phyloP scores from a whole-genome alignment of 306 rosid species.

The Quercus rubra region DNA sequence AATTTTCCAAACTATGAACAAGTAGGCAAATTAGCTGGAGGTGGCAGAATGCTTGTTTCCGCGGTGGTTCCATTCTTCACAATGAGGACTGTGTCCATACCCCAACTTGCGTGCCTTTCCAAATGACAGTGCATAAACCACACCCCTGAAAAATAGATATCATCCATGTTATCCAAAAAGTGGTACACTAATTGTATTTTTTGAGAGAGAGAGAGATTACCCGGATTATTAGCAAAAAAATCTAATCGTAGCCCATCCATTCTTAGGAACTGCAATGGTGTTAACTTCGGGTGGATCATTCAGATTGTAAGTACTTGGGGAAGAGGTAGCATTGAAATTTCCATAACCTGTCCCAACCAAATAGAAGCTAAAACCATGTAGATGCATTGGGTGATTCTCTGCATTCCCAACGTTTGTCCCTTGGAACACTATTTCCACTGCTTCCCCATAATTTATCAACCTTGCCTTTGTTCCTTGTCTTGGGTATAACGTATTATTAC shows the following conservation, averaged over 20 bases:
- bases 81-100: slow-evolving; percentile 33
- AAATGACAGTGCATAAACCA: slow-evolving; percentile 46
- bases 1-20: slow-evolving; percentile 4
- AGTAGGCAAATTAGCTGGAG: slow-evolving; percentile 32
- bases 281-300: slow-evolving; percentile 30
- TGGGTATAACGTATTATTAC: slow-evolving; percentile 9
- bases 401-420: slow-evolving; percentile 32
- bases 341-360: slow-evolving; percentile 38
- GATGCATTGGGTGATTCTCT: slow-evolving; percentile 51
- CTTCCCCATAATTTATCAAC: slow-evolving; percentile 24
- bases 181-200: not conserved
- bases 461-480: slow-evolving; percentile 21
- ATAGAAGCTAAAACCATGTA: slow-evolving; percentile 46
- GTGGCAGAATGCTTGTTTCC: slow-evolving; percentile 28
- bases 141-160: slow-evolving; percentile 27
- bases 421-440: slow-evolving; percentile 43
- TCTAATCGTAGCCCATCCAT: slow-evolving; percentile 42
- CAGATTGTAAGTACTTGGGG: slow-evolving; percentile 27
- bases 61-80: slow-evolving; percentile 30
- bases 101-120: slow-evolving; percentile 39
- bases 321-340: slow-evolving; percentile 3
- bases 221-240: slow-evolving; percentile 38
- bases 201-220: not conserved
- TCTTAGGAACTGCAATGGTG: slow-evolving; percentile 31
- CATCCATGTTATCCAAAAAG: not conserved